Evolutionary conservation across 139 green algal species (phyloP).

Genomic region (Mesotaenium endlicherianum): DNA sequence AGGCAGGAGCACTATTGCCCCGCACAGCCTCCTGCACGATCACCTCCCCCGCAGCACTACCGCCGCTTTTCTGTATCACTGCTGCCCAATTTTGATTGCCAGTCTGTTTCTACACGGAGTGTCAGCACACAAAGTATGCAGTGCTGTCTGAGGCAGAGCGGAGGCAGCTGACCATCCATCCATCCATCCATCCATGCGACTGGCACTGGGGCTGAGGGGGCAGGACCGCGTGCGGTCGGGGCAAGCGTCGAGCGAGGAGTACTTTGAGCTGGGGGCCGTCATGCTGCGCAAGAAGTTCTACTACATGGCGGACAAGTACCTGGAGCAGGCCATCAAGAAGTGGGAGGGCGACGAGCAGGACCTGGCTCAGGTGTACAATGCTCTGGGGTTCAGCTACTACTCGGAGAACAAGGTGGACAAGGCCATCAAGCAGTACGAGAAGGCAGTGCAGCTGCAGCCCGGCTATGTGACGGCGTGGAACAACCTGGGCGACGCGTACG

Average conservation of each 20-base stretch:
- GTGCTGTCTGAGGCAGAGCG: too few relatives aligned
- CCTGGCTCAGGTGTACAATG: slow-evolving; percentile 96
- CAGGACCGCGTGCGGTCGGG: slow-evolving; percentile 83
- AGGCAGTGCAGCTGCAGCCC: slow-evolving; percentile 80
- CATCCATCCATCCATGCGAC: too few relatives aligned
- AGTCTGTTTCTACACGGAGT: too few relatives aligned
- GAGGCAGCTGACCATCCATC: too few relatives aligned
- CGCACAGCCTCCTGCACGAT: too few relatives aligned
- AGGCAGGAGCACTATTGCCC: too few relatives aligned
- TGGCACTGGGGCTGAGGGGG: not conserved
- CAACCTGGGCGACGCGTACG: slow-evolving; percentile 93
- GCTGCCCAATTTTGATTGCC: too few relatives aligned
- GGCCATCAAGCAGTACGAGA: slow-evolving; percentile 79
- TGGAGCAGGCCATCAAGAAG: slow-evolving; percentile 69
- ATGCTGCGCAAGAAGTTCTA: slow-evolving; percentile 96
- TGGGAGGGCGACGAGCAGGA: slow-evolving; percentile 91
- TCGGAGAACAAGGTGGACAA: slow-evolving; percentile 76
- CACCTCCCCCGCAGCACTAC: too few relatives aligned
- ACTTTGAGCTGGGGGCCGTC: slow-evolving; percentile 95
- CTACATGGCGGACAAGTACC: slow-evolving; percentile 72
- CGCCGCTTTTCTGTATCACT: too few relatives aligned
- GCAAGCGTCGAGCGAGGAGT: slow-evolving; percentile 85
- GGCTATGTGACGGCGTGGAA: slow-evolving; percentile 95
- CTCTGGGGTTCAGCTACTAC: slow-evolving; percentile 92
- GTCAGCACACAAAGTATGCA: too few relatives aligned